Conservation (phyloP, 306 rosid species). For the Lupinus albus region DNA sequence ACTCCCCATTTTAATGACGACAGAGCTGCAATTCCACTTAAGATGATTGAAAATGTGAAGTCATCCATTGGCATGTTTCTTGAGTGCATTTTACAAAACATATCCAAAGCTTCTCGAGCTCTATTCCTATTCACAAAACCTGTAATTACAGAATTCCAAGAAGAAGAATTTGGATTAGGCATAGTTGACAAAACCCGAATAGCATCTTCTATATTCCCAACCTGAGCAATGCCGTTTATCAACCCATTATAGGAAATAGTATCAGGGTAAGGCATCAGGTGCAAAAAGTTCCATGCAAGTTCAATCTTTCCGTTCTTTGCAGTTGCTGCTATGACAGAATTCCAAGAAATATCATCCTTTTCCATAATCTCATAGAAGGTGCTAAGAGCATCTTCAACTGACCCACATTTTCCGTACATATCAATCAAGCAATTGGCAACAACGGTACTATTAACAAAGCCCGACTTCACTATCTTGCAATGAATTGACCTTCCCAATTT, state of each 20-base stretch:
- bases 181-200: slow-evolving; percentile 49
- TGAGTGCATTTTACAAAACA: slow-evolving; percentile 62
- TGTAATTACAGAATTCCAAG: slow-evolving; percentile 75
- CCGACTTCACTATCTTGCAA: slow-evolving; percentile 54
- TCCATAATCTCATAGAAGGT: slow-evolving; percentile 45
- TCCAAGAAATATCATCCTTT: slow-evolving; percentile 70
- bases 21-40: slow-evolving; percentile 64
- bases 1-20: slow-evolving; percentile 68
- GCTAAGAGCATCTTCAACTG: slow-evolving; percentile 42
- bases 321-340: slow-evolving; percentile 65
- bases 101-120: slow-evolving; percentile 56
- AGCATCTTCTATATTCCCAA: slow-evolving; percentile 61
- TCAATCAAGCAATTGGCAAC: slow-evolving; percentile 72
- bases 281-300: slow-evolving; percentile 52
- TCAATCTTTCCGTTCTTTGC: slow-evolving; percentile 55
- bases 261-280: slow-evolving; percentile 62
- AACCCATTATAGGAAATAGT: slow-evolving; percentile 65
- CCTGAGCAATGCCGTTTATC: slow-evolving; percentile 63
- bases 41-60: slow-evolving; percentile 69
- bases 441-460: slow-evolving; percentile 45
- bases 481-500: slow-evolving; percentile 61
- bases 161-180: slow-evolving; percentile 67
- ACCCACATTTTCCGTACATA: slow-evolving; percentile 80
- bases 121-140: slow-evolving; percentile 66
- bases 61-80: slow-evolving; percentile 53